These are phyloP conservation scores for Pleurotus sapidus DNA, from an alignment of 768 basidiomycete species.

Conservation along the genomic window DNA sequence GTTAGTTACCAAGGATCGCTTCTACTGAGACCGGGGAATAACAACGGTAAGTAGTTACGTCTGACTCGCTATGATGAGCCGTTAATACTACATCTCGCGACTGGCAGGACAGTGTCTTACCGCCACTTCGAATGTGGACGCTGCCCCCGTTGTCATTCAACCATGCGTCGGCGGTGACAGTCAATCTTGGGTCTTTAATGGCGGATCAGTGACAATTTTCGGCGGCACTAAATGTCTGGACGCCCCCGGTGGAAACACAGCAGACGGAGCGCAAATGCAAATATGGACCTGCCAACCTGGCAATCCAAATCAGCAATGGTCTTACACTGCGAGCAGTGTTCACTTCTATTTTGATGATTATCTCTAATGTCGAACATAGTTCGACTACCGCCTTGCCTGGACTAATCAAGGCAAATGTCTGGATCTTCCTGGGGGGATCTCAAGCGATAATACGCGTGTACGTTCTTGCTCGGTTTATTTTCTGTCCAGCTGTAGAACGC, in stretches of 20 bases:
- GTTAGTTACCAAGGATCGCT: conserved; percentile 1
- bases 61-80: not conserved
- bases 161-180: conserved; percentile 37
- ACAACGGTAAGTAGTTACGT: not conserved
- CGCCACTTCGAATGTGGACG: conserved; percentile 45
- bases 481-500: not conserved
- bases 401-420: conserved; percentile 46
- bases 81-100: not conserved
- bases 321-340: conserved; percentile 33
- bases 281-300: conserved; percentile 45
- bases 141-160: conserved; percentile 44
- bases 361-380: not conserved
- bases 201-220: conserved; percentile 39
- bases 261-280: conserved; percentile 47
- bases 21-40: not conserved
- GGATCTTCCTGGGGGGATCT: conserved; percentile 41
- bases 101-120: conserved; percentile 47
- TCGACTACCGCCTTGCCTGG: conserved; percentile 42
- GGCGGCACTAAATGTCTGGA: conserved; percentile 47
- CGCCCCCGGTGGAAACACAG: conserved; percentile 36
- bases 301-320: conserved; percentile 44
- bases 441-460: conserved; percentile 39
- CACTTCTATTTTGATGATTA: conserved; percentile 10
- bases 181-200: conserved; percentile 48
- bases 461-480: conserved; percentile 9